Percentiles rank a stretch among this genome's conserved stretches.
These are phyloP conservation scores for Apiospora hydei DNA, from an alignment of 2,329 filamentous ascomycete species.

Conservation along the genomic window DNA sequence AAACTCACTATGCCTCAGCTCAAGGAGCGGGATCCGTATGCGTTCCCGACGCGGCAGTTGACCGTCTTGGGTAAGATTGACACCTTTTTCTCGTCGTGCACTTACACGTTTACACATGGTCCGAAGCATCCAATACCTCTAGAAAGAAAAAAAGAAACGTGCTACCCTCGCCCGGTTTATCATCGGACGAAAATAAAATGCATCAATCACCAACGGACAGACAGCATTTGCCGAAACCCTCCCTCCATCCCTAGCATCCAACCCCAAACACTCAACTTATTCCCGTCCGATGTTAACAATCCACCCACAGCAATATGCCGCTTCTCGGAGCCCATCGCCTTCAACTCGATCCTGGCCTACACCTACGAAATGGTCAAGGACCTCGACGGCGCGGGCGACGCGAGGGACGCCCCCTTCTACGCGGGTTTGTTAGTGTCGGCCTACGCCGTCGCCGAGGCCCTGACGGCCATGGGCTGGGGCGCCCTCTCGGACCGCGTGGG, in stretches of 20 bases:
- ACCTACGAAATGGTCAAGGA: conserved; percentile 51
- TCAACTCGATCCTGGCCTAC: conserved; percentile 54
- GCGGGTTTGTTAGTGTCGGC: conserved; percentile 55
- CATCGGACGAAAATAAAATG: not conserved
- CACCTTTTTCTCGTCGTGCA: not conserved
- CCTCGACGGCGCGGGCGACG: conserved; percentile 46
- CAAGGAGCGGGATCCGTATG: conserved; percentile 12
- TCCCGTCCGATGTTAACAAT: not conserved
- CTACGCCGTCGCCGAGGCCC: conserved; percentile 51
- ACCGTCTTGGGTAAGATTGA: conserved; percentile 22
- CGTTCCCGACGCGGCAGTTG: conserved; percentile 20
- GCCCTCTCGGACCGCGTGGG: conserved; percentile 50
- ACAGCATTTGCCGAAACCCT: not conserved
- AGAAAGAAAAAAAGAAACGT: not conserved
- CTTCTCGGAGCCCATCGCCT: conserved; percentile 54
- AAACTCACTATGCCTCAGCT: not conserved
- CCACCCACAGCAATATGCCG: conserved; percentile 49
- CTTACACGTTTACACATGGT: not conserved
- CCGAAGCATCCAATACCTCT: not conserved
- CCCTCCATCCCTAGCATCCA: not conserved
- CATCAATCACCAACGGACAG: not conserved
- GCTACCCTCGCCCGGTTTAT: too few relatives aligned
- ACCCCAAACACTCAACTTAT: not conserved
- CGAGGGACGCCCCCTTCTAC: conserved; percentile 55
- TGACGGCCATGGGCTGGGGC: conserved; percentile 52